Evolutionary conservation across 352 stramenopile genomes (phyloP), one percentile per base, ranked within the genome.

Genomic region (Detonula confervacea): DNA sequence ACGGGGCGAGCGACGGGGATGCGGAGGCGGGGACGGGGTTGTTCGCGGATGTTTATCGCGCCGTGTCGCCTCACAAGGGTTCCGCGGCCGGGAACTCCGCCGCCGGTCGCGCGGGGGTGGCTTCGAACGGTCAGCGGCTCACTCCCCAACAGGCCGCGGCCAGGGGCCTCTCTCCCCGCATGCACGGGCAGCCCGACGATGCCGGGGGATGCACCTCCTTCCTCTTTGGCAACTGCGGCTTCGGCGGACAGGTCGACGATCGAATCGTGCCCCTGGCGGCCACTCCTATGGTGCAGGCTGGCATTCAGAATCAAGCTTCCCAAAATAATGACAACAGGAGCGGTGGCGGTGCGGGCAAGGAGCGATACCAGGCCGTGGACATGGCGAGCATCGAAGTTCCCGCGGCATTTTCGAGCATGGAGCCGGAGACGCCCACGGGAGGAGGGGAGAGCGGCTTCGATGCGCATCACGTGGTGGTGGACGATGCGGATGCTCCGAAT

Each of bases 401-500:
- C 25, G 76, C 69, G 22, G 76, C 62, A 24, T 84, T 84, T 72
- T 80, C 68, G 24, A 69, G 44, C 11, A 54, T 69, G n/a, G 65
- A 82, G 22, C 18, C 51, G 35, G 68, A 84, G 55, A 68, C 47
- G 8, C 37, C 69, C 1, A 6, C 39, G 0, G 61, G 20, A 14
- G 44, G 14, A 7, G 46, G 44, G 8, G 14, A 11, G 11, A 51
- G 16, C 42, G 42, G 22, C 0, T n/a, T 24, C 0, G 44, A 46
- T 0, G 6, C 35, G 27, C 54, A 80, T 61, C 59, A 63, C 51
- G 82, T 92, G 18, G 80, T 92, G 12, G 75, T 93, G 35, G 88
- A 93, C 71, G 74, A 67, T 33, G 61, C 83, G 5, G 86, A 93
- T 70, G 88, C 88, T 55, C 88, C 88, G 3, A 91, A 86, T 30